Conservation (phyloP, 352 stramenopile species). For the Phytophthora pini region DNA sequence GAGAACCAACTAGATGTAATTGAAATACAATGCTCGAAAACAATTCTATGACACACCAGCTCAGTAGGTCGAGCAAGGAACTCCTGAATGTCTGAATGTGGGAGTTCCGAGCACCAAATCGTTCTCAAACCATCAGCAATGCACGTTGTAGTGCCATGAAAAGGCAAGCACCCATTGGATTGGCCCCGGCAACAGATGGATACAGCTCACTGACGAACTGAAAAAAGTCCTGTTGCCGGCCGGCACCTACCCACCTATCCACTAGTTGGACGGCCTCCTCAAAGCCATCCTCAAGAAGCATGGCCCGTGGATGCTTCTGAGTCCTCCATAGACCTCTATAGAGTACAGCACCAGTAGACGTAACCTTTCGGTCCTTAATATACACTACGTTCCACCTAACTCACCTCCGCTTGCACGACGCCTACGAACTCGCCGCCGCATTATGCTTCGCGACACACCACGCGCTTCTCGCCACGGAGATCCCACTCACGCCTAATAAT, state of each 20-base stretch:
- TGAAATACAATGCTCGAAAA: constrained; percentile 13
- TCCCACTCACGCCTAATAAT: too few relatives aligned
- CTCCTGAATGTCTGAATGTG: neutral
- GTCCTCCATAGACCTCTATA: too few relatives aligned
- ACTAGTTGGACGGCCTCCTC: neutral
- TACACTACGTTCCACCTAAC: too few relatives aligned
- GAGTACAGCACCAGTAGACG: too few relatives aligned
- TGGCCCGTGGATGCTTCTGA: too few relatives aligned
- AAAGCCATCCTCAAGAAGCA: neutral
- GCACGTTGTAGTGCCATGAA: constrained; percentile 3
- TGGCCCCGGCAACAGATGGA: neutral
- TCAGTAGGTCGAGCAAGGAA: neutral
- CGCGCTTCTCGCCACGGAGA: too few relatives aligned
- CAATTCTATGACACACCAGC: neutral
- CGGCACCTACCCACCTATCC: neutral
- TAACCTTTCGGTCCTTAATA: too few relatives aligned
- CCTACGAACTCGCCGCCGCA: too few relatives aligned
- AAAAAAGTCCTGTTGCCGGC: neutral
- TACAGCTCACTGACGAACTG: neutral
- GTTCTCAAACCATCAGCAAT: neutral
- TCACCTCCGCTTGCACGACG: too few relatives aligned
- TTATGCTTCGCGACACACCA: too few relatives aligned
- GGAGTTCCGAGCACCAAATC: neutral
- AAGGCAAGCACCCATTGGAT: constrained; percentile 2
- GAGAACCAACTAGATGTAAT: neutral